Base-by-base conservation (phyloP, 495 filamentous ascomycete genomes). In the Aspergillus sparsus region DNA sequence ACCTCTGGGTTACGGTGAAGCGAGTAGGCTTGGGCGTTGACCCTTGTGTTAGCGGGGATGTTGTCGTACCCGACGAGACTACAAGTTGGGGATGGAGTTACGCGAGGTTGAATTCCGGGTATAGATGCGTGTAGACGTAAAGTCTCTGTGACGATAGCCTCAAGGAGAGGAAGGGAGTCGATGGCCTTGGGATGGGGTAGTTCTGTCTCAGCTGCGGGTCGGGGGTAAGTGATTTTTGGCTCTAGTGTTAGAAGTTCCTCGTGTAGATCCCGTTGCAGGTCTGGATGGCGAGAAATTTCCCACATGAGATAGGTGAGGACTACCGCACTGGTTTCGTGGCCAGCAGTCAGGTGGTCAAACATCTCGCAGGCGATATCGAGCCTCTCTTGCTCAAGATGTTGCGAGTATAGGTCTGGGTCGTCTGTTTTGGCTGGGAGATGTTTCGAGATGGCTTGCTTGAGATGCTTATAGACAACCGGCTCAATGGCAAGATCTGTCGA, bases 321-420 rank as follows among this genome's bases (percentile, higher is more conserved):
- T 10, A 93, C 84, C 27, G 85, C 88, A 13, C 85, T 85, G 0
- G 89, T 93, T 68, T 94, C 91, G 64, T 91, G 89, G 13, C 90
- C 90, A 0, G 90, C 90, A 2, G 86, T 82, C 12, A 90, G 74
- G 57, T 93, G 89, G 66, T 93, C 90, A 47, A 90, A 82, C 68
- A 89, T 75, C 64, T 93, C 90, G 34, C 82, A 86, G 4, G 88
- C 86, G 41, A 91, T 80, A 13, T 81, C 81, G 2, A 85, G 72
- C 18, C 70, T 66, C 41, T 76, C 69, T 51, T 77, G 62, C 7
- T 66, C 58, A 6, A 47, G 49, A 47, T 63, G 62, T 7, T 64
- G 56, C 18, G 66, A 65, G 2, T 66, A 50, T 27, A 37, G 37
- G 0, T 60, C 52, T 50, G 41, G 49, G 31, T 64, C 42, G 31